Percentiles rank a stretch among this genome's conserved stretches.
Evolutionary conservation across 305 asterid genomes (phyloP).

Genomic region (Ilex paraguariensis): DNA sequence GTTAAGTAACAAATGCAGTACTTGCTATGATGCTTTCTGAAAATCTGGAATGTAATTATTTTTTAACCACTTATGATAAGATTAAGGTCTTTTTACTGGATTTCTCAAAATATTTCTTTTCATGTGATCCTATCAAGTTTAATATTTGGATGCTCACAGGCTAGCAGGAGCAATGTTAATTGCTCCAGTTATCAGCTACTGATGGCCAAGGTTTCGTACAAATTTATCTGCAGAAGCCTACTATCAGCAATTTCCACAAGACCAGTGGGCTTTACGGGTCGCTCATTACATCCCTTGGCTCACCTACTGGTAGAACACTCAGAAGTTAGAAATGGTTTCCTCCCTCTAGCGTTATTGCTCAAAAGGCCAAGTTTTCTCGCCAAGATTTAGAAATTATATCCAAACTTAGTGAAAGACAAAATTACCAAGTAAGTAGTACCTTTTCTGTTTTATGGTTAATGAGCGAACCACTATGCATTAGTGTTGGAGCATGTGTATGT

Average conservation of each 20-base stretch:
- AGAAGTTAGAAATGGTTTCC: conserved; percentile 73
- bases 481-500: too few species aligned
- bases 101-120: too few species aligned
- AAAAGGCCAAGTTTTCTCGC: conserved; percentile 16
- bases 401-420: conserved; percentile 1
- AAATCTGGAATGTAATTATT: too few species aligned
- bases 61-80: too few species aligned
- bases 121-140: too few species aligned
- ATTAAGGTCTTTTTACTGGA: too few species aligned
- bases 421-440: conserved; percentile 5
- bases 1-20: too few species aligned
- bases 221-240: conserved; percentile 30
- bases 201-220: conserved; percentile 79
- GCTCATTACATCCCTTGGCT: conserved; percentile 38
- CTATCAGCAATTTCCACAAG: conserved; percentile 36
- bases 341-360: conserved; percentile 36
- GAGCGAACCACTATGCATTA: too few species aligned
- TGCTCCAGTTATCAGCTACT: conserved; percentile 67
- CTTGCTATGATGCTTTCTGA: too few species aligned
- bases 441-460: neutral
- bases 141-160: conserved; percentile 29
- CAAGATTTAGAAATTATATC: conserved; percentile 16
- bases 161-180: conserved; percentile 72
- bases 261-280: conserved; percentile 80
- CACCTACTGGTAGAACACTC: conserved; percentile 68